Percentiles rank a stretch among this genome's conserved stretches.
Evolutionary conservation across 2,329 filamentous ascomycete species (phyloP).

Genomic region (Bipolaris bicolor): DNA sequence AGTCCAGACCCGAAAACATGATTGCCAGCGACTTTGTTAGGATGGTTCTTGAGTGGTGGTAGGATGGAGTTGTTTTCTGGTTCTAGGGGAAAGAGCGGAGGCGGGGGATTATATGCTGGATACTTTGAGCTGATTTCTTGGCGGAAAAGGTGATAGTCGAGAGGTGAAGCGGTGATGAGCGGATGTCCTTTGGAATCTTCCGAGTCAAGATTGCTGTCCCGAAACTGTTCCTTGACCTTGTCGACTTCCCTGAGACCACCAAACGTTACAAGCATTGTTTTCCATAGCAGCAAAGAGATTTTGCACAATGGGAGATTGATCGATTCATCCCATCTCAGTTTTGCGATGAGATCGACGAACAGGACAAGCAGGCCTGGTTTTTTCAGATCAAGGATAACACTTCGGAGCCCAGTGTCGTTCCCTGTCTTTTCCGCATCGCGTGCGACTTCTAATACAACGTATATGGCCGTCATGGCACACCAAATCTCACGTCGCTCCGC

Average conservation of each 20-base stretch:
- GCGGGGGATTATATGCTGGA: slow-evolving; percentile 90
- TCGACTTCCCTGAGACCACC: slow-evolving; percentile 78
- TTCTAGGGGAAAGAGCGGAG: slow-evolving; percentile 81
- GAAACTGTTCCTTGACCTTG: slow-evolving; percentile 73
- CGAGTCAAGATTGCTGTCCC: slow-evolving; percentile 61
- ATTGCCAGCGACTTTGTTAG: slow-evolving; percentile 58
- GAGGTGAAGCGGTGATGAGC: slow-evolving; percentile 88
- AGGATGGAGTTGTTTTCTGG: slow-evolving; percentile 89
- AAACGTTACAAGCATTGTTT: slow-evolving; percentile 83
- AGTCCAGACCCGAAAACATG: slow-evolving; percentile 60
- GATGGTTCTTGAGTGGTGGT: slow-evolving; percentile 79
- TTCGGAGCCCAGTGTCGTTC: slow-evolving; percentile 59
- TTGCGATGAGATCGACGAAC: slow-evolving; percentile 66
- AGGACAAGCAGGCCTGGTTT: slow-evolving; percentile 72
- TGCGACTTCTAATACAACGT: slow-evolving; percentile 57
- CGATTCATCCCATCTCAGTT: slow-evolving; percentile 63
- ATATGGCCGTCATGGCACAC: slow-evolving; percentile 57
- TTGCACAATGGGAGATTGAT: slow-evolving; percentile 62
- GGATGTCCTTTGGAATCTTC: slow-evolving; percentile 68
- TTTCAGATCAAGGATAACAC: slow-evolving; percentile 39
- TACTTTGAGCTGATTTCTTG: slow-evolving; percentile 99
- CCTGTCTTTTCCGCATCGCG: slow-evolving; percentile 46
- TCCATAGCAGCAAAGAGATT: slow-evolving; percentile 86
- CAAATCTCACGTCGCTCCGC: slow-evolving; percentile 54
- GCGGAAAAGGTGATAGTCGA: slow-evolving; percentile 95